Evolutionary conservation across 1,139 yeast species (phyloP).

Genomic region (Geotrichum siamense): DNA sequence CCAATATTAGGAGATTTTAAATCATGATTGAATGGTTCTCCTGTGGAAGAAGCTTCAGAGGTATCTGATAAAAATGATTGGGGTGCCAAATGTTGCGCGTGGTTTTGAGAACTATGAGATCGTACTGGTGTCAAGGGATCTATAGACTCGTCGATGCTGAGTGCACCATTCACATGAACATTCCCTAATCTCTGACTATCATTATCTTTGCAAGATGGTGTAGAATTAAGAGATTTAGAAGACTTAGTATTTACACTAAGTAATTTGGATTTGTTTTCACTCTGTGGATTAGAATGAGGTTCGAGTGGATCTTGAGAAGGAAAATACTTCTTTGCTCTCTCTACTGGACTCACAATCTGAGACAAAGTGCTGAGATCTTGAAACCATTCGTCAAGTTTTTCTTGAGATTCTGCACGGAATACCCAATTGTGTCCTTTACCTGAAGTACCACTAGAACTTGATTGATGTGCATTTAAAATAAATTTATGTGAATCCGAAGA

Average conservation of each 20-base stretch:
- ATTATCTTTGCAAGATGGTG: too few species aligned
- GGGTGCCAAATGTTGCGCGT: constrained; percentile 15
- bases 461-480: constrained; percentile 66
- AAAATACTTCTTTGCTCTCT: constrained; percentile 22
- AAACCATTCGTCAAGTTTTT: constrained; percentile 77
- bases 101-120: constrained; percentile 15
- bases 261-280: constrained; percentile 17
- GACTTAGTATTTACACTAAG: constrained; percentile 19
- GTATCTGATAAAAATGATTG: constrained; percentile 29
- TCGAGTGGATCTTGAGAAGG: constrained; percentile 19
- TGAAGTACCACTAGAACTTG: constrained; percentile 43
- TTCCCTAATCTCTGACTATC: background rate
- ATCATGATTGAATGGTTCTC: constrained; percentile 26
- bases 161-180: constrained; percentile 1
- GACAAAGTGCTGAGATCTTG: constrained; percentile 65
- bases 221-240: constrained; percentile 22
- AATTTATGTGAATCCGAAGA: constrained; percentile 61
- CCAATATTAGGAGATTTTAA: constrained; percentile 11
- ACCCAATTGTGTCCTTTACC: constrained; percentile 90
- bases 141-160: constrained; percentile 7
- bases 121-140: constrained; percentile 13
- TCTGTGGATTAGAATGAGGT: constrained; percentile 1
- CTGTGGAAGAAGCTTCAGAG: constrained; percentile 30
- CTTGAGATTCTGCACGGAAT: constrained; percentile 75
- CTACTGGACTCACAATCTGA: constrained; percentile 40